phyloP scores from a whole-genome alignment of 495 filamentous ascomycete genomes.

The Penicillium cosmopolitanum region DNA sequence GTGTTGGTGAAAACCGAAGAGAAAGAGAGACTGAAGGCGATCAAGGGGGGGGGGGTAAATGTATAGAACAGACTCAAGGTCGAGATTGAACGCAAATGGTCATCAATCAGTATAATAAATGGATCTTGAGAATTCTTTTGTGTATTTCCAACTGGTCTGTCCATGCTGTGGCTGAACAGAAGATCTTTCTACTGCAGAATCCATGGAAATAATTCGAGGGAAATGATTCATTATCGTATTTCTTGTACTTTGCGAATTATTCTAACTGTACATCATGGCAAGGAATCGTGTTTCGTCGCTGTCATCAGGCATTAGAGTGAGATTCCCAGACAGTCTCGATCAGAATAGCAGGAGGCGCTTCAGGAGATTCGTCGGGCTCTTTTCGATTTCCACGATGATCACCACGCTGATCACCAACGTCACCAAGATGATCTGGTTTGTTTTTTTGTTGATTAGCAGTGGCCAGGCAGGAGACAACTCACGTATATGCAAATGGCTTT shows the following conservation, averaged over 20 bases:
- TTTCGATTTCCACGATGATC: conserved; percentile 34
- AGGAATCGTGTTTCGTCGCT: background rate
- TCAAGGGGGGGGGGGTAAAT: background rate
- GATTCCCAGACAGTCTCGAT: background rate
- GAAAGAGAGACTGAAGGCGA: background rate
- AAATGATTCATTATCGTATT: background rate
- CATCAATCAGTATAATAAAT: too few relatives aligned
- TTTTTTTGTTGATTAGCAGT: background rate
- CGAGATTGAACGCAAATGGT: too few relatives aligned
- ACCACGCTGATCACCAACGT: conserved; percentile 36
- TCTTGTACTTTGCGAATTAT: conserved; percentile 4
- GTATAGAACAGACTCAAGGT: too few relatives aligned
- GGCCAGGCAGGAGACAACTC: background rate
- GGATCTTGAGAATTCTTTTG: too few relatives aligned
- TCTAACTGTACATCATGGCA: background rate
- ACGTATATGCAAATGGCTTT: too few relatives aligned
- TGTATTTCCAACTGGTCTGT: too few relatives aligned
- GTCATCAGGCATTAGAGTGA: background rate
- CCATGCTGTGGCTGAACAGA: too few relatives aligned
- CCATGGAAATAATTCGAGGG: too few relatives aligned
- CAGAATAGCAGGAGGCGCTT: conserved; percentile 7
- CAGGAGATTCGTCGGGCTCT: conserved; percentile 2
- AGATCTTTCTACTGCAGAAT: background rate
- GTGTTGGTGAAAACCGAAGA: too few relatives aligned
- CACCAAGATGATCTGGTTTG: conserved; percentile 28